A percentile compares a stretch with the other conserved stretches of the same genome.
phyloP scores from a whole-genome alignment of 257 asterid genomes.

The Gardenia jasminoides region DNA sequence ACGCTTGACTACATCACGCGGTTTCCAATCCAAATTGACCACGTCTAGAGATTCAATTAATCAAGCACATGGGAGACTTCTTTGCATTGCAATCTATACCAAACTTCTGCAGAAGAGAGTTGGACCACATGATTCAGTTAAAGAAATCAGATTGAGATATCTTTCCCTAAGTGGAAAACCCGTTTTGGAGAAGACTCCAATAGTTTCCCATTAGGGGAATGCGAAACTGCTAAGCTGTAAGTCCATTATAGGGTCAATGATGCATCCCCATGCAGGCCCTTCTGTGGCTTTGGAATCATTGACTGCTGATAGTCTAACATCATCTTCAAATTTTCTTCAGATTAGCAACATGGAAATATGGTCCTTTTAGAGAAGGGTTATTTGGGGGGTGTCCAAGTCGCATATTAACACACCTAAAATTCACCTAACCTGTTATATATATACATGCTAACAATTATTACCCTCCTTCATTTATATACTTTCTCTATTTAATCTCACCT shows the following conservation, averaged over 20 bases:
- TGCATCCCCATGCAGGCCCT: background rate
- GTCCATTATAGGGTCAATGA: background rate
- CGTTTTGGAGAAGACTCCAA: background rate
- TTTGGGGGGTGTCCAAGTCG: too few species aligned
- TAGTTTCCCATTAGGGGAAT: slow-evolving; percentile 9
- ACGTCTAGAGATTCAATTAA: background rate
- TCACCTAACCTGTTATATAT: too few species aligned
- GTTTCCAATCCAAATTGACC: background rate
- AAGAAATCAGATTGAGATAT: background rate
- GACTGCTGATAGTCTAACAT: background rate
- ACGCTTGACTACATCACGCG: background rate
- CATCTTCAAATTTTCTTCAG: background rate
- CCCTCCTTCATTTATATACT: too few species aligned
- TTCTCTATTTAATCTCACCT: too few species aligned
- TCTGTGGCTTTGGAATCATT: background rate
- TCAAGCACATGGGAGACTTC: background rate
- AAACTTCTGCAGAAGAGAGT: background rate
- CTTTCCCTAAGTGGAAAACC: background rate
- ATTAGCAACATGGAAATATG: background rate
- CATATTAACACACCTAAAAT: too few species aligned
- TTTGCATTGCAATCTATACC: background rate
- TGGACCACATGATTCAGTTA: background rate
- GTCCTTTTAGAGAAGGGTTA: too few species aligned
- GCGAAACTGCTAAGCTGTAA: background rate
- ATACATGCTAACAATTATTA: too few species aligned